Evolutionary conservation across 768 basidiomycete genomes (phyloP), one percentile per base, ranked within the genome.

Genomic region (Tricholoma saponaceum): DNA sequence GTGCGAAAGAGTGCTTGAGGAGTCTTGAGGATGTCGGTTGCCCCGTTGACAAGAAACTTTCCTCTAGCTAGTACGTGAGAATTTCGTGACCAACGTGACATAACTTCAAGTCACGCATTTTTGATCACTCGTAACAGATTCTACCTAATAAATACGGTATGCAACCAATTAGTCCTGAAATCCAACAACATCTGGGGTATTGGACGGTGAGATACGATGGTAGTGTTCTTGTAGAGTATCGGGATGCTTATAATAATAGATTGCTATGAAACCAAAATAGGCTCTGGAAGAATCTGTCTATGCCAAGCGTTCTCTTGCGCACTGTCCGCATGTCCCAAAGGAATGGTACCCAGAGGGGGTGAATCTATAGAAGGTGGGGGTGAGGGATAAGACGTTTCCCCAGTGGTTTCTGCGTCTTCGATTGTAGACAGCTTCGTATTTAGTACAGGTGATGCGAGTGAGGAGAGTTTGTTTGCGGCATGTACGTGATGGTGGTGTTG

Each of bases 361-460:
- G 78, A 80, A 64, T 79, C 79, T 39, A 75, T 56, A 18, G 79
- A 80, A 18, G 73, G 70, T 44, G 79, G 79, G 1, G 79, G 79
- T 0, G 79, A 79, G 10, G 79, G 79, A 59, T 80, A 80, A 32
- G 79, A 70, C 30, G 64, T 65, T 23, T 61, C 54, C 22, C 65
- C 61, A 18, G 62, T 64, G 33, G 41, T 55, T 32, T 51, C 58
- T 14, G 35, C 22, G 12, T 51, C 58, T 9, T 52, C 41, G 12
- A 30, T 46, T 16, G 44, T 28, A 5, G 54, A 26, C 8, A 56
- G 30, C 12, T 54, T 58, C 26, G 46, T 58, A 25, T 61, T 57
- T 5, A 56, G 28, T 43, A 51, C 23, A 25, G 64, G 50, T 20
- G 55, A 26, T 20, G 56, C 56, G 30, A 62, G 62, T 39, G 66